Base-by-base conservation (phyloP, 164 flowering plant genomes). In the Vitis labrusca region DNA sequence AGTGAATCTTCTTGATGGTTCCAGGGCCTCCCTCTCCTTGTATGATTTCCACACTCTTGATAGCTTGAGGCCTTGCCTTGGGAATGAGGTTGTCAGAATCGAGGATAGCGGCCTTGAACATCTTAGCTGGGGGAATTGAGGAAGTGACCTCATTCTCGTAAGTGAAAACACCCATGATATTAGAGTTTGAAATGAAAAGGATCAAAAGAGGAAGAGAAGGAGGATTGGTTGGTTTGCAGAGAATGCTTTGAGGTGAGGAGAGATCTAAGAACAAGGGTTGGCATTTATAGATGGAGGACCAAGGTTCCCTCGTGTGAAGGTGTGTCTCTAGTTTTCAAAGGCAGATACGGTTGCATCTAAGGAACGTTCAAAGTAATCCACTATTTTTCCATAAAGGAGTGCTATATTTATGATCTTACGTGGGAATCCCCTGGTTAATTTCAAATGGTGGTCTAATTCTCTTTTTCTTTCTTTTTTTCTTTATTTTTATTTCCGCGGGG, bases 21-120 rank as follows among this genome's bases (percentile, higher is more conserved):
- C 88, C 88, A 9, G 69, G 71, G 7, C 86, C 88, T 16, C 84
- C 86, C 17, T 71, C 63, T 1, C 88, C 88, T 50, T 78, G 66
- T 5, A 76, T 0, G 49, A 60, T 64, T 7, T 79, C 78, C n/a
- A 73, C 17, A 17, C 74, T 74, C 67, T 81, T 75, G 52, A 83
- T 47, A 15, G 69, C 73, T 14, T 72, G 74, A 1, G 84, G 84
- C 44, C 68, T 0, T 9, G 76, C 11, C 68, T 79, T 79, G 55
- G 86, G 83, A 63, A 75, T 12, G 63, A 85, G 72, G 68, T 61
- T 79, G 59, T 77, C 69, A 0, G 72, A 65, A 5, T 85, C 86
- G 23, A 80, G 71, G 67, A 80, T 56, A 13, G 73, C 50, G 23
- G 86, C 81, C 53, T 81, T 77, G 73, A 82, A 85, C 62, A 82